Base-by-base conservation (phyloP, 75 land plant species). In the Pinus tabuliformis region DNA sequence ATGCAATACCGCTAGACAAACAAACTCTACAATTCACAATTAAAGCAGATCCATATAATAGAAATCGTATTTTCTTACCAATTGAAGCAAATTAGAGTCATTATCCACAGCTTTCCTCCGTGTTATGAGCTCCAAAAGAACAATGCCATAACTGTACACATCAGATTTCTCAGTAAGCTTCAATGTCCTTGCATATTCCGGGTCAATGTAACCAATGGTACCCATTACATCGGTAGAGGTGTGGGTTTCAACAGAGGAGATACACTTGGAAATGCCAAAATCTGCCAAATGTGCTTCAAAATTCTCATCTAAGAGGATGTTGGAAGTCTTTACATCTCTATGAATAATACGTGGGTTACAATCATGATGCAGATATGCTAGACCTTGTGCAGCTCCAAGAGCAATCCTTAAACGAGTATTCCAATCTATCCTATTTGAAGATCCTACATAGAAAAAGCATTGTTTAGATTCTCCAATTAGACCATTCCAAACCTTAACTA, bases 331-430 rank as follows among this genome's bases (percentile, higher is more conserved):
- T 22, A 93, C 87, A 78, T 95, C 98, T 72, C 96, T 81, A 70
- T 95, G 98, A 18, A 95, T 88, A 21, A 95, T 93, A 26, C 87
- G 81, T 21, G 98, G 96, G 70, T 89, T 83, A 79, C 98, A 95
- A 74, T 95, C 98, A 81, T 93, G 98, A 76, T 95, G 98, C 80
- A 95, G 91, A 81, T 95, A 95, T 21, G 98, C 91, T 20, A 95
- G 89, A 20, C 96, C 96, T 75, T 95, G 93, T 21, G 96, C 90
- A 57, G 99, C 96, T 77, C 93, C 98, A 62, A 95, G 82, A 3
- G 98, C 93, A 56, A 92, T 92, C 37, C 79, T 89, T 28, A 95
- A 73, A 2, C 95, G 77, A 12, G 93, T 83, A 57, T 91, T 90
- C 95, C 98, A 95, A 68, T 95, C 95, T 57, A 39, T 4, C 42